Percentiles rank a stretch among this genome's conserved stretches.
phyloP scores from a whole-genome alignment of 176 grass and related monocot species.

The Triticum dicoccoides region DNA sequence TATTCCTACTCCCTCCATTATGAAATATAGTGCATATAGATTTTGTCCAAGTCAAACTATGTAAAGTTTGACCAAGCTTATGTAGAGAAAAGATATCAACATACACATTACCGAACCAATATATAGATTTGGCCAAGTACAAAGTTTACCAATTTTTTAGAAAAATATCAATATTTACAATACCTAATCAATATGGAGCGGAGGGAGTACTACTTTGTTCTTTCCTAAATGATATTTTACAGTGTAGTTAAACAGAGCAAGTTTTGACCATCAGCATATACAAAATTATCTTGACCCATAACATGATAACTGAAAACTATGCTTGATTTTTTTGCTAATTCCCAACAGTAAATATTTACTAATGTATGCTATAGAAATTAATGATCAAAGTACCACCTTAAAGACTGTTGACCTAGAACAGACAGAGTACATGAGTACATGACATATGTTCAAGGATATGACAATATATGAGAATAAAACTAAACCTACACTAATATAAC shows the following conservation, averaged over 20 bases:
- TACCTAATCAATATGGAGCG: too few relatives aligned
- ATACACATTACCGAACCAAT: too few relatives aligned
- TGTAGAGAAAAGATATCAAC: too few relatives aligned
- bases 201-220: not conserved
- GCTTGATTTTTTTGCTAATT: not conserved
- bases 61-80: too few relatives aligned
- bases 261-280: not conserved
- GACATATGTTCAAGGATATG: not conserved
- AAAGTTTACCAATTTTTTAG: too few relatives aligned
- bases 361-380: not conserved
- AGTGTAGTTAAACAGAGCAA: not conserved
- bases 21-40: not conserved
- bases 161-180: too few relatives aligned
- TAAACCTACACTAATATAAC: constrained; percentile 1
- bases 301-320: not conserved
- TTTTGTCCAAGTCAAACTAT: not conserved
- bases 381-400: not conserved
- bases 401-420: not conserved
- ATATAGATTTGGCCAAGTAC: too few relatives aligned
- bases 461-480: constrained; percentile 9
- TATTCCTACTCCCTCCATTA: not conserved
- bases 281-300: not conserved
- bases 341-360: not conserved
- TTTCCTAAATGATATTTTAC: not conserved
- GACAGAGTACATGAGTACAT: not conserved